Evolutionary conservation across 2,329 filamentous ascomycete genomes (phyloP).

Genomic region (Endoconidiophora laricicola): DNA sequence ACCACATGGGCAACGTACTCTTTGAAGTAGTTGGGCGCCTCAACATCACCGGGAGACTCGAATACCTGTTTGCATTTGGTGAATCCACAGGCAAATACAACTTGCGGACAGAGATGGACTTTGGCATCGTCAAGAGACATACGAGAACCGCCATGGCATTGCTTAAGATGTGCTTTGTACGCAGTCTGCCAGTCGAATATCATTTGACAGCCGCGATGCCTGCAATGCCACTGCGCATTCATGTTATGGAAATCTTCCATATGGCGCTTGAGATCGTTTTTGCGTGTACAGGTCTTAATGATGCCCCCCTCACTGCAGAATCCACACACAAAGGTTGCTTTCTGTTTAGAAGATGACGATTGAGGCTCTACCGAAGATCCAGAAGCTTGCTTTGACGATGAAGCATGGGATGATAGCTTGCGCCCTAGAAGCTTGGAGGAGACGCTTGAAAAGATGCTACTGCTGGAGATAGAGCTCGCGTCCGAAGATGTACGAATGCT

Average conservation of each 20-base stretch:
- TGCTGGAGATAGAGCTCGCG: conserved; percentile 23
- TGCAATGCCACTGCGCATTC: conserved; percentile 30
- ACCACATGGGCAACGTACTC: conserved; percentile 31
- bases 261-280: conserved; percentile 32
- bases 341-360: conserved; percentile 20
- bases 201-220: conserved; percentile 26
- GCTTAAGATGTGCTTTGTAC: conserved; percentile 31
- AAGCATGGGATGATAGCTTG: conserved; percentile 14
- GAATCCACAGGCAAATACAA: conserved; percentile 33
- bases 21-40: conserved; percentile 25
- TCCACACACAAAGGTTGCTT: conserved; percentile 23
- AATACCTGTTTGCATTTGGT: conserved; percentile 28
- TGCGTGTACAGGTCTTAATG: conserved; percentile 27
- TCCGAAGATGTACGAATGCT: conserved; percentile 25
- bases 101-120: conserved; percentile 28
- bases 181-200: conserved; percentile 32
- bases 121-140: conserved; percentile 27
- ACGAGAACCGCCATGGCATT: conserved; percentile 26
- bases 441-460: conserved; percentile 24
- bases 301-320: conserved; percentile 28
- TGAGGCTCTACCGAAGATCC: background rate
- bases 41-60: conserved; percentile 25
- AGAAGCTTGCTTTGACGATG: conserved; percentile 15
- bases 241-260: conserved; percentile 32
- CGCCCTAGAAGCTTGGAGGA: conserved; percentile 22